A percentile compares a stretch with the other conserved stretches of the same genome.
Conservation (phyloP, 208 protist genomes). For the Wallacemonas sp. region DNA sequence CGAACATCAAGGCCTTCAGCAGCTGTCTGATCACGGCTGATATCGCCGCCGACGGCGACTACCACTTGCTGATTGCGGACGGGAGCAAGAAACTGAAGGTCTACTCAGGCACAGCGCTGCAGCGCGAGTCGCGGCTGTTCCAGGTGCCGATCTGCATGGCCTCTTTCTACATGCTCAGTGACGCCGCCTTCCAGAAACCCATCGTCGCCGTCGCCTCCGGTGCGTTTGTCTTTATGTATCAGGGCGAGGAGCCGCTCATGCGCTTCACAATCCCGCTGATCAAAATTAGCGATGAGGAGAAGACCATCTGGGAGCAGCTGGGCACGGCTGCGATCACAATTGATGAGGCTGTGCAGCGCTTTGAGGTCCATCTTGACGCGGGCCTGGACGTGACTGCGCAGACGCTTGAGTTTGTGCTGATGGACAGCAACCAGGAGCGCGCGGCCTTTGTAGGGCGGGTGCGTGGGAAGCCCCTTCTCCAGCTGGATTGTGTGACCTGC, state of each 20-base stretch:
- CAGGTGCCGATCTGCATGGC: constrained; percentile 85
- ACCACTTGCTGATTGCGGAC: constrained; percentile 92
- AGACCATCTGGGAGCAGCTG: constrained; percentile 64
- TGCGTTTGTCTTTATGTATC: constrained; percentile 92
- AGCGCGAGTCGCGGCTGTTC: constrained; percentile 79
- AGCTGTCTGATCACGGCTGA: constrained; percentile 83
- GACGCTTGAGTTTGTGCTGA: constrained; percentile 78
- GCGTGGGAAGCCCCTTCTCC: constrained; percentile 48
- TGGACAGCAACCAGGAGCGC: constrained; percentile 51
- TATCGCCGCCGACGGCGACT: constrained; percentile 92
- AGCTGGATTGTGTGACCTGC: constrained; percentile 86
- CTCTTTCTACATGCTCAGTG: constrained; percentile 79
- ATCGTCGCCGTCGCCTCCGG: constrained; percentile 89
- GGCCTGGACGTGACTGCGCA: constrained; percentile 66
- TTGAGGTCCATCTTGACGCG: constrained; percentile 51
- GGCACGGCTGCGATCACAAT: constrained; percentile 27
- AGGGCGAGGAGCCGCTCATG: constrained; percentile 89
- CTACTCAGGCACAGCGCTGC: constrained; percentile 81
- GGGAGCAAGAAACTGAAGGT: constrained; percentile 78
- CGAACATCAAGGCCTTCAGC: constrained; percentile 72
- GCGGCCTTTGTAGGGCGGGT: constrained; percentile 43
- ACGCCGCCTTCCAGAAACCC: constrained; percentile 46
- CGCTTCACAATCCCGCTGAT: constrained; percentile 87
- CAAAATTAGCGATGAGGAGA: constrained; percentile 58
- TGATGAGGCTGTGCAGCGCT: constrained; percentile 33